phyloP scores from a whole-genome alignment of 1,284 basidiomycete genomes.

The Leccinum fallax region DNA sequence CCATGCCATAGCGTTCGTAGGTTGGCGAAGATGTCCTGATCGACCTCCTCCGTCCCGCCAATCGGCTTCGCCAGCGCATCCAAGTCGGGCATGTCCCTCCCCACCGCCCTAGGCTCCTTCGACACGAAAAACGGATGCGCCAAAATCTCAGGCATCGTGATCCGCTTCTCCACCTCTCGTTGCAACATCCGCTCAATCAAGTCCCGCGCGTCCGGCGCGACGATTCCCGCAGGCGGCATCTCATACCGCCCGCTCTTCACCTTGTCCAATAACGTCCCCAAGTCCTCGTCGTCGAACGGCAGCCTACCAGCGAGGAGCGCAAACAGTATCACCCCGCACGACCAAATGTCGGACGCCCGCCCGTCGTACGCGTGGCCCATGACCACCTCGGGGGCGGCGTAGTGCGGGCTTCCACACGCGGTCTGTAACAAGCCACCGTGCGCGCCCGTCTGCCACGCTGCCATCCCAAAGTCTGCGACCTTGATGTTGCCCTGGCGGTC shows the following conservation, averaged over 20 bases:
- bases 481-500: conserved; percentile 90
- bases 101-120: conserved; percentile 51
- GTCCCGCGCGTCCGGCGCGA: conserved; percentile 79
- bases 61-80: conserved; percentile 72
- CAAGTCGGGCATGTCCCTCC: conserved; percentile 63
- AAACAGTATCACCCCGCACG: conserved; percentile 95
- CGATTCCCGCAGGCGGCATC: conserved; percentile 69
- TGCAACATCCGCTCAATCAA: conserved; percentile 88
- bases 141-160: conserved; percentile 88
- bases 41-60: conserved; percentile 64
- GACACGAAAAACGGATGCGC: conserved; percentile 88
- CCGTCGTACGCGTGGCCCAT: conserved; percentile 88
- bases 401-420: conserved; percentile 95
- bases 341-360: conserved; percentile 94
- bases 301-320: conserved; percentile 89
- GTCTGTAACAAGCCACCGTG: conserved; percentile 75
- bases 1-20: conserved; percentile 90
- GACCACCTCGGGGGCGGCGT: conserved; percentile 96
- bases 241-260: conserved; percentile 83
- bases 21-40: conserved; percentile 89
- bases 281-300: conserved; percentile 92
- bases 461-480: conserved; percentile 99
- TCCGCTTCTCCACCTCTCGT: conserved; percentile 80
- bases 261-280: conserved; percentile 77
- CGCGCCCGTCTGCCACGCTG: conserved; percentile 78